A percentile compares a stretch with the other conserved stretches of the same genome.
Evolutionary conservation across 2,329 filamentous ascomycete genomes (phyloP).

Genomic region (Monilinia fructicola): DNA sequence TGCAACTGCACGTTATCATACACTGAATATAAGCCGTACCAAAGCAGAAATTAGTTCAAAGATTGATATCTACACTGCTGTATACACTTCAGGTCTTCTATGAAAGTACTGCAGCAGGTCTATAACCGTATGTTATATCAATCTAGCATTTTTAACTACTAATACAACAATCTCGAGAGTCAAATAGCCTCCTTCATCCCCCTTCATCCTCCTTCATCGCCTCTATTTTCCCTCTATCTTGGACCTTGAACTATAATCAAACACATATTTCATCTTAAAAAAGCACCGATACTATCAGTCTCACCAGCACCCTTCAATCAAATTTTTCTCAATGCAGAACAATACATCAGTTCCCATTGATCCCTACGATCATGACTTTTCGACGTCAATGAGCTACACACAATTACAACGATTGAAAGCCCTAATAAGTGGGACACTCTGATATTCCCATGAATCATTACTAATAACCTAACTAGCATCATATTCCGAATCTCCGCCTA

Average conservation of each 20-base stretch:
- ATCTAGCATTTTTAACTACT: not conserved
- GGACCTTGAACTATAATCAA: not conserved
- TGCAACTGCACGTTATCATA: too few relatives aligned
- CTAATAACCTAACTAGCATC: not conserved
- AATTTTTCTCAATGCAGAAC: not conserved
- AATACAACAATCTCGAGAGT: not conserved
- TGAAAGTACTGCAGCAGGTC: not conserved
- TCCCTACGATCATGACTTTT: not conserved
- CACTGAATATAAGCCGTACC: too few relatives aligned
- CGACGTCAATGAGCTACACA: not conserved
- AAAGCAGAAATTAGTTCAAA: too few relatives aligned
- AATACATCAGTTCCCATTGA: not conserved
- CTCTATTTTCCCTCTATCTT: too few relatives aligned
- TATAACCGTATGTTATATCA: too few relatives aligned
- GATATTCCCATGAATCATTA: not conserved
- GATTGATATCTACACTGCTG: not conserved
- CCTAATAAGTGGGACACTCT: not conserved
- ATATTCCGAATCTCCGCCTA: not conserved
- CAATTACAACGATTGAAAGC: not conserved
- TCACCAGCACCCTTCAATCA: not conserved
- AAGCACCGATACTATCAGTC: not conserved
- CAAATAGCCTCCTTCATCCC: not conserved
- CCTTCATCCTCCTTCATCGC: too few relatives aligned
- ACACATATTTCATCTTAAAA: not conserved
- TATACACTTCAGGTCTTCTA: not conserved